Evolutionary conservation across 2,329 filamentous ascomycete genomes (phyloP).

Genomic region (Monilinia polystroma): DNA sequence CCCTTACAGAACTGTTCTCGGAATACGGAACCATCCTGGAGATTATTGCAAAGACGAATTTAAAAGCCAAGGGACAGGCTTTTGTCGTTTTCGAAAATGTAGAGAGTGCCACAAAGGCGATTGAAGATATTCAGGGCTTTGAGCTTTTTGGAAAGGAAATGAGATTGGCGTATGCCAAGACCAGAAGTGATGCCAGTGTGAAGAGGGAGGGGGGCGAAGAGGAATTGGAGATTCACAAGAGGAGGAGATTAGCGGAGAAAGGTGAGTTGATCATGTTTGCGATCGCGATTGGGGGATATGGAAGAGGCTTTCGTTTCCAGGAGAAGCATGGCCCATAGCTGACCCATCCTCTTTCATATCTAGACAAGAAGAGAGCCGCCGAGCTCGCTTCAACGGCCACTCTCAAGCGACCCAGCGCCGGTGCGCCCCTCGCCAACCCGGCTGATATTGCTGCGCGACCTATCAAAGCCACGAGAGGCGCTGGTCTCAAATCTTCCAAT

Average conservation of each 20-base stretch:
- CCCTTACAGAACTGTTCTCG: slow-evolving; percentile 75
- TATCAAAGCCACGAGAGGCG: slow-evolving; percentile 66
- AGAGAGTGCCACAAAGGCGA: slow-evolving; percentile 76
- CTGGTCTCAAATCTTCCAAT: slow-evolving; percentile 74
- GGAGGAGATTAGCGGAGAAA: slow-evolving; percentile 81
- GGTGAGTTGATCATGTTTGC: slow-evolving; percentile 52
- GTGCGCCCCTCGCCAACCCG: slow-evolving; percentile 38
- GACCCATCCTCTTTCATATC: background rate
- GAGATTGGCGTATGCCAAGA: slow-evolving; percentile 77
- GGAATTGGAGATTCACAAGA: slow-evolving; percentile 86
- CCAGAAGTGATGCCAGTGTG: slow-evolving; percentile 84
- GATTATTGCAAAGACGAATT: slow-evolving; percentile 81
- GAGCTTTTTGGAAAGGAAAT: slow-evolving; percentile 91
- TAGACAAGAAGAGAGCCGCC: slow-evolving; percentile 74
- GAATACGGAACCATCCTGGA: slow-evolving; percentile 87
- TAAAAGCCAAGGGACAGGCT: slow-evolving; percentile 92
- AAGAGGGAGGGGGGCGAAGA: slow-evolving; percentile 68
- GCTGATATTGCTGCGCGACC: slow-evolving; percentile 55
- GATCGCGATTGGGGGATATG: slow-evolving; percentile 1
- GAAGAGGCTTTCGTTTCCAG: background rate
- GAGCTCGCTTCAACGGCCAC: slow-evolving; percentile 61
- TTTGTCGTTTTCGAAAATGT: slow-evolving; percentile 86
- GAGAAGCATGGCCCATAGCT: background rate
- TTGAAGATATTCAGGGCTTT: slow-evolving; percentile 89
- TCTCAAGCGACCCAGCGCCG: slow-evolving; percentile 62